These are phyloP conservation scores for Tulasnella sp. DNA, from an alignment of 768 basidiomycete genomes.

Conservation along the genomic window DNA sequence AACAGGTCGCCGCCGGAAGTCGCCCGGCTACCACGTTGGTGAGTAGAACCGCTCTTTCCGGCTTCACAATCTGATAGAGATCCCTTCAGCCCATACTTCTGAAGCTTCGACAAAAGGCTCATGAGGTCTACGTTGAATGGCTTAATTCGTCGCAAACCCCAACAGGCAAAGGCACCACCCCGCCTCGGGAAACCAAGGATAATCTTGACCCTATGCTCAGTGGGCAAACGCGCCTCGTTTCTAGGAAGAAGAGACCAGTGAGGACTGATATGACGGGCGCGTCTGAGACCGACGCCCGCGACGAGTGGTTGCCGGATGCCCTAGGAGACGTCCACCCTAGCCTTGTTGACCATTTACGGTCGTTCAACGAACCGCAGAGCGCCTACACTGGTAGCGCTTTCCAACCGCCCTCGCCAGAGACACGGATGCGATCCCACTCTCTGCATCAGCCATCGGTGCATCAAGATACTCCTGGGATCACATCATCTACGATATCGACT, in stretches of 20 bases:
- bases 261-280: neutral
- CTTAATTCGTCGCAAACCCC: slow-evolving; percentile 5
- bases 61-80: neutral
- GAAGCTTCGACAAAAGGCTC: slow-evolving; percentile 19
- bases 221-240: slow-evolving; percentile 18
- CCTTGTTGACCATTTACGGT: slow-evolving; percentile 12
- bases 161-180: neutral
- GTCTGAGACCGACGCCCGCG: neutral
- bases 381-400: neutral
- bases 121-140: slow-evolving; percentile 3
- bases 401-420: neutral
- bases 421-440: neutral
- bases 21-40: slow-evolving; percentile 18
- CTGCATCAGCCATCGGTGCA: neutral
- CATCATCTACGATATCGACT: neutral
- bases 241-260: neutral
- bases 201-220: slow-evolving; percentile 21
- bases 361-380: neutral
- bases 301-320: neutral
- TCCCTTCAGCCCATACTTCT: slow-evolving; percentile 17
- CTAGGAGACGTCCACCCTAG: slow-evolving; percentile 3
- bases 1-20: slow-evolving; percentile 18
- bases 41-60: neutral
- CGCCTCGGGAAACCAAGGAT: slow-evolving; percentile 5
- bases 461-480: neutral